phyloP scores from a whole-genome alignment of 345 rosid genomes.

The Lumnitzera littorea region DNA sequence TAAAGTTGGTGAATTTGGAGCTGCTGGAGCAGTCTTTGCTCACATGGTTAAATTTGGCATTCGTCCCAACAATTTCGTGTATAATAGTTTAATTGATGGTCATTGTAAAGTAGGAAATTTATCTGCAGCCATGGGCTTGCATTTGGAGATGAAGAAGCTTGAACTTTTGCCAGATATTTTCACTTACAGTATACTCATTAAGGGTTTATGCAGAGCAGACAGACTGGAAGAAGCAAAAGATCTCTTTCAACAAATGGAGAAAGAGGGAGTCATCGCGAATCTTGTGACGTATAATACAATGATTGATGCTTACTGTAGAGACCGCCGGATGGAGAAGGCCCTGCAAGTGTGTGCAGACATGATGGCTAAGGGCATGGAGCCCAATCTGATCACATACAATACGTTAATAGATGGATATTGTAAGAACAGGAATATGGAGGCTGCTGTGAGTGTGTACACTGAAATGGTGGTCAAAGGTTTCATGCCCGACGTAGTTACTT shows the following conservation, averaged over 20 bases:
- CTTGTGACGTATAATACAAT: conserved; percentile 49
- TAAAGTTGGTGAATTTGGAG: conserved; percentile 33
- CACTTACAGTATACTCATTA: conserved; percentile 54
- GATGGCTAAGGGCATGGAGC: conserved; percentile 41
- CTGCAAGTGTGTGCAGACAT: conserved; percentile 52
- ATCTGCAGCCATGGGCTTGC: conserved; percentile 33
- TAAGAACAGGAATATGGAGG: conserved; percentile 44
- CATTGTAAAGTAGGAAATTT: conserved; percentile 33
- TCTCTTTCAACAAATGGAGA: conserved; percentile 41
- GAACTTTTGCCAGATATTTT: conserved; percentile 43
- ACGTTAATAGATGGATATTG: conserved; percentile 56
- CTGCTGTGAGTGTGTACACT: conserved; percentile 42
- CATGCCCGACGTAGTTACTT: conserved; percentile 52
- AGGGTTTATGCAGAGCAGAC: conserved; percentile 30
- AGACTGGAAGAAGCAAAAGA: conserved; percentile 32
- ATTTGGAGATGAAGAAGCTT: conserved; percentile 40
- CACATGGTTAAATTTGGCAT: conserved; percentile 51
- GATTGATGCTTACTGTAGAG: conserved; percentile 54
- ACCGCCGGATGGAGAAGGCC: conserved; percentile 41
- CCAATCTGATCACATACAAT: conserved; percentile 47
- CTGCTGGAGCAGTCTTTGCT: conserved; percentile 38
- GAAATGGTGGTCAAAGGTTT: conserved; percentile 63
- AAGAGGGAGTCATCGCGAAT: conserved; percentile 36
- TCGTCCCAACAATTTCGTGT: conserved; percentile 46
- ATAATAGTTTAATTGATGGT: conserved; percentile 56